A percentile compares a stretch with the other conserved stretches of the same genome.
Evolutionary conservation across 2,329 filamentous ascomycete genomes (phyloP).

Genomic region (Cordyceps militaris): DNA sequence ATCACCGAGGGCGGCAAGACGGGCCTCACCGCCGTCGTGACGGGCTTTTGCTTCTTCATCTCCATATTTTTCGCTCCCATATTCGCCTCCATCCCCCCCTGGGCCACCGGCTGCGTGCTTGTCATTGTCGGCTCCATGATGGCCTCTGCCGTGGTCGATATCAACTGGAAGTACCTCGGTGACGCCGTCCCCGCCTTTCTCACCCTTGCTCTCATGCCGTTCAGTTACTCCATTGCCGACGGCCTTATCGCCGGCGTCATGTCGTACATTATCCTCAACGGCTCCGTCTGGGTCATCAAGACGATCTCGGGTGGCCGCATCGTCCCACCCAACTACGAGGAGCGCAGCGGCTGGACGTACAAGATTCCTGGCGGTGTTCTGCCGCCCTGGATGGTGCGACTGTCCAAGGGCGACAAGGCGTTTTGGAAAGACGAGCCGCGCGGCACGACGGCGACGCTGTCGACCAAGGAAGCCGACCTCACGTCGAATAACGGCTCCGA

Average conservation of each 20-base stretch:
- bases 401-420: constrained; percentile 59
- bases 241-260: constrained; percentile 76
- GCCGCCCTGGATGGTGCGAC: constrained; percentile 64
- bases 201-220: constrained; percentile 79
- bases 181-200: constrained; percentile 81
- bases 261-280: constrained; percentile 71
- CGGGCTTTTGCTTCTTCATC: constrained; percentile 79
- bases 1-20: constrained; percentile 84
- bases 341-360: constrained; percentile 77
- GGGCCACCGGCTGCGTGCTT: constrained; percentile 84
- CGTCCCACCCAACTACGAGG: constrained; percentile 64
- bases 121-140: constrained; percentile 85
- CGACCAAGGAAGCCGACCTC: constrained; percentile 11
- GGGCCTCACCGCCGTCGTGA: constrained; percentile 71
- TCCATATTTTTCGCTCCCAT: constrained; percentile 86
- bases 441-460: background rate
- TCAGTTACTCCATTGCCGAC: constrained; percentile 83
- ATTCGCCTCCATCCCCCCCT: constrained; percentile 81
- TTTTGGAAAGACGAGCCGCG: constrained; percentile 52
- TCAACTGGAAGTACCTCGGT: constrained; percentile 84
- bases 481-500: constrained; percentile 6
- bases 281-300: constrained; percentile 60
- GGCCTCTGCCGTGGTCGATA: constrained; percentile 68
- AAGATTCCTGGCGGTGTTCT: constrained; percentile 67
- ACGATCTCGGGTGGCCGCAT: constrained; percentile 60